These are phyloP conservation scores for Amphirosellinia nigrospora DNA, from an alignment of 495 filamentous ascomycete genomes.

Conservation along the genomic window DNA sequence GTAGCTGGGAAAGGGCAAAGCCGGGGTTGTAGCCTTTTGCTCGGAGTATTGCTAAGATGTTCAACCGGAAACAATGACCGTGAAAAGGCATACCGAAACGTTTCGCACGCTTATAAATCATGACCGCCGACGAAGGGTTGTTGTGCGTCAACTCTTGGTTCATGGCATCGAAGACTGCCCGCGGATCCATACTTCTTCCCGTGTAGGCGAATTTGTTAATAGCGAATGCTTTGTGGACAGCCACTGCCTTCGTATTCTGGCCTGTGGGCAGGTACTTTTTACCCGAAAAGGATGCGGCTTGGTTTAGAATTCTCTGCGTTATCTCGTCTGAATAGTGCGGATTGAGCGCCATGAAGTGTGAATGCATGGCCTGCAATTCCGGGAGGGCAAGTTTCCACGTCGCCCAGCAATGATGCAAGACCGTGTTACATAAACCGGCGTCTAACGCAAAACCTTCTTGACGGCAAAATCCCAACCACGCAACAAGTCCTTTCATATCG, in stretches of 20 bases:
- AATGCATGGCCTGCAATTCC: constrained; percentile 46
- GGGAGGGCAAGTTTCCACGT: constrained; percentile 47
- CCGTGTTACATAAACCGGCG: constrained; percentile 46
- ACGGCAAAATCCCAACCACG: constrained; percentile 47
- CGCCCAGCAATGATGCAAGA: constrained; percentile 46
- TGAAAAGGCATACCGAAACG: constrained; percentile 41
- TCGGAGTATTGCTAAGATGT: constrained; percentile 47
- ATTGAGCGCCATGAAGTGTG: constrained; percentile 38
- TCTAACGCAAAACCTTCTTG: constrained; percentile 43
- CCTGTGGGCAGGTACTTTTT: neutral
- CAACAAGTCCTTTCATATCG: constrained; percentile 46
- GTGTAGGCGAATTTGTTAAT: constrained; percentile 29
- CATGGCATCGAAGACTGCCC: constrained; percentile 46
- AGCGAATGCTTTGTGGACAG: constrained; percentile 24
- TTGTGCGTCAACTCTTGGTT: constrained; percentile 37
- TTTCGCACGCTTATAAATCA: constrained; percentile 45
- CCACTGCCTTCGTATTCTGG: constrained; percentile 24
- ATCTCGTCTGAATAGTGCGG: constrained; percentile 38
- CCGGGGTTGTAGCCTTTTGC: constrained; percentile 23
- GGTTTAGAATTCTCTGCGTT: constrained; percentile 47
- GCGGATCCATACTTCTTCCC: constrained; percentile 33
- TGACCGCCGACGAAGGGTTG: constrained; percentile 34
- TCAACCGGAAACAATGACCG: constrained; percentile 43
- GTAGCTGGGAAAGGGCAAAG: constrained; percentile 42
- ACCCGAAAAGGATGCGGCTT: constrained; percentile 33